These are phyloP conservation scores for Trypanosoma caninum DNA, from an alignment of 208 protist genomes.

Conservation along the genomic window DNA sequence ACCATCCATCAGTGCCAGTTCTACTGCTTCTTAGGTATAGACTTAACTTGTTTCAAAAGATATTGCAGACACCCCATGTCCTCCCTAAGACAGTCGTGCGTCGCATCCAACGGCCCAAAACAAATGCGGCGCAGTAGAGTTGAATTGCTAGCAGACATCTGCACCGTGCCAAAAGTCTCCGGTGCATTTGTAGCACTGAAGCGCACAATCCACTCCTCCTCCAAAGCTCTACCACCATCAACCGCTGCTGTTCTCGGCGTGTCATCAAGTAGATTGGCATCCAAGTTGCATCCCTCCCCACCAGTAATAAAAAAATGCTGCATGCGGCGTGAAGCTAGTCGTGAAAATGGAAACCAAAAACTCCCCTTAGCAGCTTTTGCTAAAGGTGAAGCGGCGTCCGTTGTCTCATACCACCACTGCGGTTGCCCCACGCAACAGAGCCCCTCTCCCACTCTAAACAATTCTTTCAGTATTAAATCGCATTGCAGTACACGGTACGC, in stretches of 20 bases:
- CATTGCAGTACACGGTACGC: slow-evolving; percentile 80
- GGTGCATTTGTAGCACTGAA: slow-evolving; percentile 81
- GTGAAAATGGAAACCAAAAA: slow-evolving; percentile 62
- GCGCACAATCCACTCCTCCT: slow-evolving; percentile 50
- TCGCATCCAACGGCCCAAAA: slow-evolving; percentile 19
- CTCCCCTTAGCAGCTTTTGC: slow-evolving; percentile 16
- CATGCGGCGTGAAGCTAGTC: slow-evolving; percentile 36
- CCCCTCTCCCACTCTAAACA: slow-evolving; percentile 31
- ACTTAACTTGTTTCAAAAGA: slow-evolving; percentile 21
- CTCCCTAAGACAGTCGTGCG: slow-evolving; percentile 29
- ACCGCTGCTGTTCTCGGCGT: slow-evolving; percentile 27
- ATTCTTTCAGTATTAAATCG: slow-evolving; percentile 42
- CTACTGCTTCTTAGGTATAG: slow-evolving; percentile 2
- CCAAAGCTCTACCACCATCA: slow-evolving; percentile 2
- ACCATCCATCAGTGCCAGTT: background rate
- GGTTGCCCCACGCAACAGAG: slow-evolving; percentile 77
- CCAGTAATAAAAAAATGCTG: slow-evolving; percentile 59
- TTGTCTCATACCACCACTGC: slow-evolving; percentile 79
- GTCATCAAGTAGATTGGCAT: slow-evolving; percentile 26
- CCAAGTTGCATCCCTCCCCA: slow-evolving; percentile 36
- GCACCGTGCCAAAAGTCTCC: slow-evolving; percentile 71
- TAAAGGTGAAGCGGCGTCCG: background rate
- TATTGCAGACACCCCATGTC: slow-evolving; percentile 34
- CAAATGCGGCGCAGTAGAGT: slow-evolving; percentile 32
- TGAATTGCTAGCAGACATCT: slow-evolving; percentile 31